Percentiles rank a stretch among this genome's conserved stretches.
Conservation (phyloP, 495 filamentous ascomycete species). For the Penicillium parvum region DNA sequence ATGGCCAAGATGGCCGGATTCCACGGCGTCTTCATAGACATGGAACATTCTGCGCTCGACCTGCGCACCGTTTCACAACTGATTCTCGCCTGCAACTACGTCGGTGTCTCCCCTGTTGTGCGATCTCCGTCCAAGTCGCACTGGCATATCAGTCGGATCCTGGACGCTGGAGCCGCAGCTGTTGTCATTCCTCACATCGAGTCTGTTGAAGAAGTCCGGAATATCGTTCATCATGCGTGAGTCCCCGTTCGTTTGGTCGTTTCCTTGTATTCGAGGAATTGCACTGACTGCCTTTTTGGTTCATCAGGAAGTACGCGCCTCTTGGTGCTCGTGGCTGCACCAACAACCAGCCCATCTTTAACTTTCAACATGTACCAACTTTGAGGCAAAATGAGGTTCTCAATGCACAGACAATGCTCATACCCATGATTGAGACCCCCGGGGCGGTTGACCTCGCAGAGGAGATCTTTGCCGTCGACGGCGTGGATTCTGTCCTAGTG, state of each 20-base stretch:
- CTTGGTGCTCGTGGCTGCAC: conserved; percentile 21
- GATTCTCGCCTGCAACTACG: conserved; percentile 26
- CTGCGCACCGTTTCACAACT: conserved; percentile 21
- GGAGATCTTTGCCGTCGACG: conserved; percentile 24
- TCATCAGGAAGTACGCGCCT: conserved; percentile 29
- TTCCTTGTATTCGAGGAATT: no score
- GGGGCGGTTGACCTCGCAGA: conserved; percentile 25
- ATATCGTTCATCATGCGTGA: conserved; percentile 25
- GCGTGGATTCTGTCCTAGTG: conserved; percentile 29
- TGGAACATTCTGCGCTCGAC: conserved; percentile 25
- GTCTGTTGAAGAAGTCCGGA: conserved; percentile 23
- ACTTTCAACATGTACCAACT: conserved; percentile 22
- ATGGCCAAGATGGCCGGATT: conserved; percentile 30
- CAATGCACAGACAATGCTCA: conserved; percentile 26
- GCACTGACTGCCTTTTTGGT: no score
- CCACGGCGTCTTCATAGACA: conserved; percentile 31
- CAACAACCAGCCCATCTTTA: conserved; percentile 21
- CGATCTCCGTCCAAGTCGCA: conserved; percentile 29
- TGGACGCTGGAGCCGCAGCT: conserved; percentile 27
- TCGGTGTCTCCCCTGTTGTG: conserved; percentile 26
- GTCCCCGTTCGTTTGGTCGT: no score
- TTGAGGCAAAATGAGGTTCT: conserved; percentile 21
- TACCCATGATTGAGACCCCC: conserved; percentile 33
- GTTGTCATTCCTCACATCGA: conserved; percentile 32
- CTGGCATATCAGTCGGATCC: conserved; percentile 28